phyloP scores from a whole-genome alignment of 805 yeast species.

The Komagataella populi region DNA sequence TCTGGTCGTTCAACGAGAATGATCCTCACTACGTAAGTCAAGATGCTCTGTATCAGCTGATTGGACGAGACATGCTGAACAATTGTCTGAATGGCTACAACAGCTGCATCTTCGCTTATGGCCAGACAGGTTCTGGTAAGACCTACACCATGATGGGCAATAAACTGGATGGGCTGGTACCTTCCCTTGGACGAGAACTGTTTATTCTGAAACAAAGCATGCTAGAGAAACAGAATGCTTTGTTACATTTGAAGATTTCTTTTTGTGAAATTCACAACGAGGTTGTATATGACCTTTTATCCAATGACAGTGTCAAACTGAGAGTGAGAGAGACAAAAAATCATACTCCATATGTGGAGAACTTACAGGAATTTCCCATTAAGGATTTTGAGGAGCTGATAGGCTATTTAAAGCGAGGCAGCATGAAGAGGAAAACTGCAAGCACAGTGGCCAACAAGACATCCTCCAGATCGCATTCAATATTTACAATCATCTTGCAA shows the following conservation, averaged over 20 bases:
- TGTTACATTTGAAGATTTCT: conserved; percentile 34
- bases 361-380: conserved; percentile 38
- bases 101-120: conserved; percentile 35
- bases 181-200: conserved; percentile 40
- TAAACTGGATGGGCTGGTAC: conserved; percentile 45
- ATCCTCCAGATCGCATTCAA: conserved; percentile 75
- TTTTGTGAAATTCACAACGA: conserved; percentile 73
- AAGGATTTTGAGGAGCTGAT: conserved; percentile 34
- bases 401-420: conserved; percentile 35
- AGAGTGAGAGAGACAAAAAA: conserved; percentile 48
- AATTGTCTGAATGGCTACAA: conserved; percentile 50
- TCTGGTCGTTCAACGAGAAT: conserved; percentile 29
- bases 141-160: conserved; percentile 68
- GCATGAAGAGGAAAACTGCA: conserved; percentile 48
- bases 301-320: conserved; percentile 15
- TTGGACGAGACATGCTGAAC: conserved; percentile 46
- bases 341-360: conserved; percentile 64
- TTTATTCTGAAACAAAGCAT: conserved; percentile 27
- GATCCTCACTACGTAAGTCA: conserved; percentile 32
- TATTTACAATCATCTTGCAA: conserved; percentile 45
- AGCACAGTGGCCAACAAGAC: conserved; percentile 59
- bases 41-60: conserved; percentile 29
- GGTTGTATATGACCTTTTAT: conserved; percentile 52
- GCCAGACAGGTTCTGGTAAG: conserved; percentile 79
- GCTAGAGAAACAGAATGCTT: conserved; percentile 17